These are phyloP conservation scores for Talaromyces sp. DNA, from an alignment of 2,329 filamentous ascomycete genomes.

Conservation along the genomic window DNA sequence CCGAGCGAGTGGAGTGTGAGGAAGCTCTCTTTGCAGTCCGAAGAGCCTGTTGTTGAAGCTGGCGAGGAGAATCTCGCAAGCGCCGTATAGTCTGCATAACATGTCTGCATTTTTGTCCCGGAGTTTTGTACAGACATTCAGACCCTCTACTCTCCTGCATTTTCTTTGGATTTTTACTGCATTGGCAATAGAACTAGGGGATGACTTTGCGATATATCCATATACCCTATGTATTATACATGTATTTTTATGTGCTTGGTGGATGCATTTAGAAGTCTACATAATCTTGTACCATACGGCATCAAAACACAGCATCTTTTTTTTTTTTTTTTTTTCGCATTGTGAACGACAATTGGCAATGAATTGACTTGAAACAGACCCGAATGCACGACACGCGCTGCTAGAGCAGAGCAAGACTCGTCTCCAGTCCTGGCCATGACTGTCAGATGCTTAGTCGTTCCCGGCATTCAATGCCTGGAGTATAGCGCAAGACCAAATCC, in stretches of 20 bases:
- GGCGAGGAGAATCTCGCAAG: not conserved
- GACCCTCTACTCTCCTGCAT: conserved; percentile 11
- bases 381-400: conserved; percentile 36
- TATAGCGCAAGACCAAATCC: conserved; percentile 45
- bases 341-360: not conserved
- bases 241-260: not conserved
- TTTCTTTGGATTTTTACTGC: conserved; percentile 7
- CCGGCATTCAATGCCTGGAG: conserved; percentile 16
- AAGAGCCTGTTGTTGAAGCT: conserved; percentile 32
- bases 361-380: not conserved
- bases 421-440: conserved; percentile 46
- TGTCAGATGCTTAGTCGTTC: conserved; percentile 46
- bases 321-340: not conserved
- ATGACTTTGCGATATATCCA: not conserved
- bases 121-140: not conserved
- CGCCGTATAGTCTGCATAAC: not conserved
- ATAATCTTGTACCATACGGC: not conserved
- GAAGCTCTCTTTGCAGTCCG: conserved; percentile 60
- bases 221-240: conserved; percentile 6
- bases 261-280: not conserved
- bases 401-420: conserved; percentile 47
- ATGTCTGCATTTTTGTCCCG: not conserved
- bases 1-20: conserved; percentile 62
- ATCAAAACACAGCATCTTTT: not conserved
- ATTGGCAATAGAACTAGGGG: conserved; percentile 15